phyloP scores from a whole-genome alignment of 768 basidiomycete genomes.

The Pulveroboletus sp. region DNA sequence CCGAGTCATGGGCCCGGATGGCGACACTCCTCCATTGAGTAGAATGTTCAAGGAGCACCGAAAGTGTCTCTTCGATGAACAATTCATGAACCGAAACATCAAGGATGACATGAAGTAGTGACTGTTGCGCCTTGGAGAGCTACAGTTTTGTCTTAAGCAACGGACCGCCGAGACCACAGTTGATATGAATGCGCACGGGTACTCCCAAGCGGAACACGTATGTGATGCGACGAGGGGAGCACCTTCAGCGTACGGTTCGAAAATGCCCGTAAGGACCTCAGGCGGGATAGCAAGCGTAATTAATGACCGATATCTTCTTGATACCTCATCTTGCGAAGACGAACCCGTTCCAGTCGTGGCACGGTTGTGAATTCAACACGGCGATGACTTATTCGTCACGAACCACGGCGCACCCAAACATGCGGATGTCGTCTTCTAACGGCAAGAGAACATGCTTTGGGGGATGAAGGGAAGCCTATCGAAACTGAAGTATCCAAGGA shows the following conservation, averaged over 20 bases:
- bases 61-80: slow-evolving; percentile 36
- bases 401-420: slow-evolving; percentile 22
- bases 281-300: slow-evolving; percentile 55
- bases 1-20: slow-evolving; percentile 37
- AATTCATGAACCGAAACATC: slow-evolving; percentile 32
- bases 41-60: slow-evolving; percentile 37
- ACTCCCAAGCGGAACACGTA: slow-evolving; percentile 56
- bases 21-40: slow-evolving; percentile 45
- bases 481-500: not conserved
- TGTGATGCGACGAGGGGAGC: slow-evolving; percentile 56
- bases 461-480: slow-evolving; percentile 9
- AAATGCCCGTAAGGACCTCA: slow-evolving; percentile 54
- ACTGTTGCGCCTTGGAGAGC: slow-evolving; percentile 45
- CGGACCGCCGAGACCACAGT: slow-evolving; percentile 43
- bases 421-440: slow-evolving; percentile 15
- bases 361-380: slow-evolving; percentile 39
- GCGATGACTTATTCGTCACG: slow-evolving; percentile 42
- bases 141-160: slow-evolving; percentile 45
- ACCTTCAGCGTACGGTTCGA: slow-evolving; percentile 47
- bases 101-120: slow-evolving; percentile 45
- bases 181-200: slow-evolving; percentile 51
- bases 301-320: slow-evolving; percentile 44
- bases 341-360: slow-evolving; percentile 39
- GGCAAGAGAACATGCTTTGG: slow-evolving; percentile 17
- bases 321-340: slow-evolving; percentile 42